Evolutionary conservation across 768 basidiomycete species (phyloP), one percentile per base, ranked within the genome.

Genomic region (Gautieria morchelliformis): DNA sequence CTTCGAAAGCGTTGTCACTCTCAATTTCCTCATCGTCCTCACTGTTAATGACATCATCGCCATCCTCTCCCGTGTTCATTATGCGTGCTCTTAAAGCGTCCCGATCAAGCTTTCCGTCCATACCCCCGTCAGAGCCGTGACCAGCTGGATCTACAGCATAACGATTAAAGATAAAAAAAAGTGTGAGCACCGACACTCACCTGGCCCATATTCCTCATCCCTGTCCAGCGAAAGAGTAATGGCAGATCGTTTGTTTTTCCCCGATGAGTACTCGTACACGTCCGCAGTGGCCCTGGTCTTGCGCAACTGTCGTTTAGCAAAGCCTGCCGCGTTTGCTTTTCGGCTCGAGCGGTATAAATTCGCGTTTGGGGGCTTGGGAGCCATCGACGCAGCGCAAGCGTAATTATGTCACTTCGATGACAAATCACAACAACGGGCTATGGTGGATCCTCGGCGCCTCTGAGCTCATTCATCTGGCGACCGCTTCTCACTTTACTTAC

Each of bases 1-100:
- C 86, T 60, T 89, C 87, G 59, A 90, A 89, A 1, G 89, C 91
- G 60, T 76, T 84, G 63, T 93, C 92, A 60, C 84, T 87, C 59
- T 90, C 87, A 46, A 93, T 80, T 59, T 93, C 89, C 65, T 93
- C 89, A 64, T 93, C 91, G 61, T 93, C 87, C 1, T 72, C 82
- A 59, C 79, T 81, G 35, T 75, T 61, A 3, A 70, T 58, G 47
- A 65, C 61, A 12, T 64, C 69, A 7, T 64, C 60, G 12, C 67
- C 70, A 15, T 65, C 72, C 20, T 64, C 63, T 2, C 64, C 64
- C 42, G 74, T 53, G 53, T 70, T 71, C 53, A 73, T 67, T 60
- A 65, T 68, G n/a, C 39, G 5, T 6, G 56, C 45, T 32, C 58
- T 58, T 35, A 55, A 42, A 20, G 45, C 33, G 9, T 47, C 44